These are phyloP conservation scores for Dactylellina cionopaga DNA, from an alignment of 2,329 filamentous ascomycete genomes.

Conservation along the genomic window DNA sequence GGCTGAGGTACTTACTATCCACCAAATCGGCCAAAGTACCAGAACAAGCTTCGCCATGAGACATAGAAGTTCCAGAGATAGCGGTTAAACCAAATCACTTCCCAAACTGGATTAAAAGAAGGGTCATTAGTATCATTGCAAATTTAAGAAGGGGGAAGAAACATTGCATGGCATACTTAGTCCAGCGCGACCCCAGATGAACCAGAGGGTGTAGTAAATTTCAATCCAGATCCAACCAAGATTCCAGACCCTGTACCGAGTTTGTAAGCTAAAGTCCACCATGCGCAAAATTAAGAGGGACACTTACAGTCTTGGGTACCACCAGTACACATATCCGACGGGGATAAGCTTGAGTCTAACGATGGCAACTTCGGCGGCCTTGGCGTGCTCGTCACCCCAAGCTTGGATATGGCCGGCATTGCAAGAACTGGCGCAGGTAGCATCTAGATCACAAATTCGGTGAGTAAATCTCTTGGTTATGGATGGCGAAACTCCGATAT, in stretches of 20 bases:
- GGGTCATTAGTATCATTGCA: background rate
- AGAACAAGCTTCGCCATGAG: conserved; percentile 43
- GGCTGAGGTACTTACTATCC: conserved; percentile 43
- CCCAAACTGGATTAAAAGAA: conserved; percentile 18
- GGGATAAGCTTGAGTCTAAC: conserved; percentile 19
- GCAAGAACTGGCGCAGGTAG: conserved; percentile 33
- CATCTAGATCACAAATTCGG: conserved; percentile 28
- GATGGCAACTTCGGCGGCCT: conserved; percentile 23
- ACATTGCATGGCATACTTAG: conserved; percentile 7
- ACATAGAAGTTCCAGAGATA: conserved; percentile 49
- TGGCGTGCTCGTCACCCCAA: conserved; percentile 47
- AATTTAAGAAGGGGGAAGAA: background rate
- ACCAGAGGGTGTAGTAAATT: conserved; percentile 47
- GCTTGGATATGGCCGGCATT: conserved; percentile 33
- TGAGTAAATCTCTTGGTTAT: background rate
- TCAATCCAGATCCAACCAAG: conserved; percentile 51
- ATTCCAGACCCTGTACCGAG: conserved; percentile 28
- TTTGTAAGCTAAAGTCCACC: background rate
- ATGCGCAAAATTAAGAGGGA: background rate
- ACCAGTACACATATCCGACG: conserved; percentile 44
- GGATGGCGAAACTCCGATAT: background rate
- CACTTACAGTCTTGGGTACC: conserved; percentile 47
- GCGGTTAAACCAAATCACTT: conserved; percentile 37
- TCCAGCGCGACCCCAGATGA: conserved; percentile 48
- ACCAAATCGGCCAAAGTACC: conserved; percentile 45